phyloP scores from a whole-genome alignment of 805 yeast species.

The Wickerhamiella dianesei region DNA sequence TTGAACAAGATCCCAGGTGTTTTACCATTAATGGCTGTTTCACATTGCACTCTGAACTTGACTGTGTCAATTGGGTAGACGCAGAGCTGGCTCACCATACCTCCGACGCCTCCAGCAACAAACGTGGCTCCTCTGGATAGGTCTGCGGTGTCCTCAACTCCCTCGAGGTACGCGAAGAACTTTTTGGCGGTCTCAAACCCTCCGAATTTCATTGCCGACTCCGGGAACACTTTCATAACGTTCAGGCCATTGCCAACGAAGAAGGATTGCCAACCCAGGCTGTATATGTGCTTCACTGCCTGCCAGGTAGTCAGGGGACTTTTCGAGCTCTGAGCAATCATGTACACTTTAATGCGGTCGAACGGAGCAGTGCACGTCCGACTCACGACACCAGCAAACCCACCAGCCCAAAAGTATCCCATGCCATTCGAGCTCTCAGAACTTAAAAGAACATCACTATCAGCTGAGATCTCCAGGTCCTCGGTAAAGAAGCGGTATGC shows the following conservation, averaged over 20 bases:
- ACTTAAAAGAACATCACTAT: conserved; percentile 81
- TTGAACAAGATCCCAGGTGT: conserved; percentile 48
- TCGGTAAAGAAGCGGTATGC: conserved; percentile 73
- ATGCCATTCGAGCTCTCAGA: conserved; percentile 69
- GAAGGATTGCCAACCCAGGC: conserved; percentile 58
- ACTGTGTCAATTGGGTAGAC: conserved; percentile 94
- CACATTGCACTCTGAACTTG: conserved; percentile 88
- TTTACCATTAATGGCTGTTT: conserved; percentile 37
- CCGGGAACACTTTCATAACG: conserved; percentile 89
- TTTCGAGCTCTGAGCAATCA: conserved; percentile 54
- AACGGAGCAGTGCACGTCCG: conserved; percentile 96
- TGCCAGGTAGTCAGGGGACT: conserved; percentile 52
- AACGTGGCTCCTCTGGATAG: conserved; percentile 70
- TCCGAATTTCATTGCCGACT: conserved; percentile 94
- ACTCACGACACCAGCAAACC: conserved; percentile 87
- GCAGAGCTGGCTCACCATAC: conserved; percentile 81
- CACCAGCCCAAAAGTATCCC: conserved; percentile 90
- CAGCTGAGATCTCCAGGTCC: conserved; percentile 70
- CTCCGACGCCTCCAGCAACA: conserved; percentile 91
- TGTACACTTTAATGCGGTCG: conserved; percentile 83
- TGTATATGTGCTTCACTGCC: conserved; percentile 67
- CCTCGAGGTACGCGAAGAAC: conserved; percentile 59
- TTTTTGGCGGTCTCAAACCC: conserved; percentile 81
- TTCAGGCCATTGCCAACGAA: conserved; percentile 94
- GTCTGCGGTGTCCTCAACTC: conserved; percentile 53